These are phyloP conservation scores for Xerophyta viscosa DNA, from an alignment of 106 monocot species.

Conservation along the genomic window DNA sequence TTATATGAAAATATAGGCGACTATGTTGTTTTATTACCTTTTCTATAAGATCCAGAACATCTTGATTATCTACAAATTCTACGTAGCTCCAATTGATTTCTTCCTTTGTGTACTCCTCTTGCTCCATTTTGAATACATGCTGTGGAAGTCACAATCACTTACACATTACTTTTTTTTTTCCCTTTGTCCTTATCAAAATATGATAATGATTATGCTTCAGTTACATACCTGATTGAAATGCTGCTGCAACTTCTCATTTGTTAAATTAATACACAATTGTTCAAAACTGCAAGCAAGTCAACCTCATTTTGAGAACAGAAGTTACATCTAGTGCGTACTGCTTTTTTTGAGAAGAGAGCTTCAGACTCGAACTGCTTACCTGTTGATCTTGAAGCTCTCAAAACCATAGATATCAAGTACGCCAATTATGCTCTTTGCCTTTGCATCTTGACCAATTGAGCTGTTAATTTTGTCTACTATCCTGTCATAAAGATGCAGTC, in stretches of 20 bases:
- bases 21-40: too few relatives aligned
- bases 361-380: too few relatives aligned
- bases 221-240: slow-evolving; percentile 84
- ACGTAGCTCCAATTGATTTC: slow-evolving; percentile 64
- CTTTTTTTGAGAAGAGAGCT: too few relatives aligned
- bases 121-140: slow-evolving; percentile 69
- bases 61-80: slow-evolving; percentile 57
- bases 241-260: slow-evolving; percentile 67
- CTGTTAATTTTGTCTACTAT: slow-evolving; percentile 37
- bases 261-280: slow-evolving; percentile 66
- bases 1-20: too few relatives aligned
- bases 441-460: slow-evolving; percentile 48
- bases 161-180: too few relatives aligned
- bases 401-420: slow-evolving; percentile 53
- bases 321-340: too few relatives aligned
- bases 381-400: slow-evolving; percentile 58
- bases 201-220: too few relatives aligned
- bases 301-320: too few relatives aligned
- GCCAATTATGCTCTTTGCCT: slow-evolving; percentile 34
- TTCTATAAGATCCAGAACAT: slow-evolving; percentile 60
- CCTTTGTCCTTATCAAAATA: too few relatives aligned
- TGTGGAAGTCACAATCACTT: too few relatives aligned
- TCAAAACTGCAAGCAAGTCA: slow-evolving; percentile 74
- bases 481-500: too few relatives aligned
- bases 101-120: slow-evolving; percentile 62